Evolutionary conservation across 176 grass and related monocot genomes (phyloP).

Genomic region (Olyra latifolia): DNA sequence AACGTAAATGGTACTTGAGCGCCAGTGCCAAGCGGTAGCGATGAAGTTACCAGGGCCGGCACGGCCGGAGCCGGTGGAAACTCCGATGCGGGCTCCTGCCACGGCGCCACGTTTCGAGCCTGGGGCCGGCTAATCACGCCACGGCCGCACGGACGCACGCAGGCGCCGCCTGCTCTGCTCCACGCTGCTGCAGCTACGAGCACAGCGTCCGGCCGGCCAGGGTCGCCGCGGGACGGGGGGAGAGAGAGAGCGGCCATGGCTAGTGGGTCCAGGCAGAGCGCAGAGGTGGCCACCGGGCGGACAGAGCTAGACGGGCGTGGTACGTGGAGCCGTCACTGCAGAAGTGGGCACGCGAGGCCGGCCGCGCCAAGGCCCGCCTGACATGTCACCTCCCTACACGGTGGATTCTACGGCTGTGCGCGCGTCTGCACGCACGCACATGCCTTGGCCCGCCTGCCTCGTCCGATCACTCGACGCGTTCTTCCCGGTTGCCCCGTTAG

Average conservation of each 20-base stretch:
- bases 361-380: conserved; percentile 14
- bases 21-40: not conserved
- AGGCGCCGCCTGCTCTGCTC: not conserved
- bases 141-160: not conserved
- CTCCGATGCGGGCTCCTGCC: conserved; percentile 43
- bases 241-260: too few species aligned
- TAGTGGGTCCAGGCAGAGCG: not conserved
- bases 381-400: conserved; percentile 18
- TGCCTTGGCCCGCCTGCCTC: not conserved
- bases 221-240: too few species aligned
- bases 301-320: not conserved
- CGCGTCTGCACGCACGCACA: not conserved
- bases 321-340: not conserved
- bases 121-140: not conserved
- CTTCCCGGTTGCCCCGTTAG: too few species aligned
- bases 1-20: too few species aligned
- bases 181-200: not conserved
- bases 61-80: not conserved
- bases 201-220: too few species aligned
- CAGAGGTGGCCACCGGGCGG: not conserved
- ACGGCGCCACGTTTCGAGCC: conserved; percentile 53
- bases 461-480: too few species aligned
- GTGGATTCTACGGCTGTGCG: not conserved
- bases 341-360: conserved; percentile 14
- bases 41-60: not conserved